Evolutionary conservation across 2,329 filamentous ascomycete genomes (phyloP).

Genomic region (Graphilbum fragrans): DNA sequence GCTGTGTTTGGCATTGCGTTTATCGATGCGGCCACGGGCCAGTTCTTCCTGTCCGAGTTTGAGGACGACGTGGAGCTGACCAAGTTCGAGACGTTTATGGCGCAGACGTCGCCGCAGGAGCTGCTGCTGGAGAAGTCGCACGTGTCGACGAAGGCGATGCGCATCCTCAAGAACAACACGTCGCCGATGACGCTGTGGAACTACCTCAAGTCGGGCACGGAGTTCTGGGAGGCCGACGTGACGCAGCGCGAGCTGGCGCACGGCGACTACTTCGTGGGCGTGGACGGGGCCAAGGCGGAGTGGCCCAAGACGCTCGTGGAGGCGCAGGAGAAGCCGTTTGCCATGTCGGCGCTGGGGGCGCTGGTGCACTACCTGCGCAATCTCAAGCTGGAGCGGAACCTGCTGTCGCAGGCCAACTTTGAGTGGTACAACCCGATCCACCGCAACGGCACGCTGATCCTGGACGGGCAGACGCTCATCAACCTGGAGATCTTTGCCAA

Average conservation of each 20-base stretch:
- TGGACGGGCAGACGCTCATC: slow-evolving; percentile 92
- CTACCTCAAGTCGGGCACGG: slow-evolving; percentile 69
- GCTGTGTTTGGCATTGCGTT: slow-evolving; percentile 83
- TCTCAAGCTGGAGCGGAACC: slow-evolving; percentile 77
- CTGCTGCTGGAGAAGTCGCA: slow-evolving; percentile 78
- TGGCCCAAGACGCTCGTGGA: slow-evolving; percentile 71
- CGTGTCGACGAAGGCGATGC: slow-evolving; percentile 76
- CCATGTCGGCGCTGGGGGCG: slow-evolving; percentile 86
- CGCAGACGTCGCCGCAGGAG: slow-evolving; percentile 81
- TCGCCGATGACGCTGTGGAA: slow-evolving; percentile 92
- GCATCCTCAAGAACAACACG: slow-evolving; percentile 94
- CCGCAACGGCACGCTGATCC: slow-evolving; percentile 78
- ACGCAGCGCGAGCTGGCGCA: slow-evolving; percentile 71
- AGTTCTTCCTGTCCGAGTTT: slow-evolving; percentile 89
- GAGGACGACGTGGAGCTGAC: slow-evolving; percentile 86
- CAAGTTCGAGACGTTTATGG: slow-evolving; percentile 93
- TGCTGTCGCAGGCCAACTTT: slow-evolving; percentile 86
- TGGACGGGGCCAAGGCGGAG: slow-evolving; percentile 36
- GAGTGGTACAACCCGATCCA: slow-evolving; percentile 83
- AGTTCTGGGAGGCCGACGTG: slow-evolving; percentile 83
- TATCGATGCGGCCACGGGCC: slow-evolving; percentile 88
- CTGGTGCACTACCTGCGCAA: slow-evolving; percentile 75
- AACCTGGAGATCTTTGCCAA: slow-evolving; percentile 98
- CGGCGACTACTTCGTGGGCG: slow-evolving; percentile 61
- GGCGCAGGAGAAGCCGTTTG: slow-evolving; percentile 62